These are phyloP conservation scores for Cryphonectria nitschkei DNA, from an alignment of 2,329 filamentous ascomycete species.

Conservation along the genomic window DNA sequence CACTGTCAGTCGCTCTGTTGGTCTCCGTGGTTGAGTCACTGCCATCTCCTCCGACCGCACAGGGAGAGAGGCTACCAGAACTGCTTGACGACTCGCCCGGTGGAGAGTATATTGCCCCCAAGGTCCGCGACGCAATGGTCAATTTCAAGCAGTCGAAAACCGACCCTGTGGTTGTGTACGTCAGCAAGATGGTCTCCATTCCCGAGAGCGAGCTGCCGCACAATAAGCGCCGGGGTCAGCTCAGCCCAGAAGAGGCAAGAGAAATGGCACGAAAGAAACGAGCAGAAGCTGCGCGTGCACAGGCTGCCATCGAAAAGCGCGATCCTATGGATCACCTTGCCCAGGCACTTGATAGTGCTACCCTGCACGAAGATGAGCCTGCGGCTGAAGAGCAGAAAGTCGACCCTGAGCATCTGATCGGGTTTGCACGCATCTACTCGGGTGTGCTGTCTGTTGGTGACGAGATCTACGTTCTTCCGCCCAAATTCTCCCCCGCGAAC, in stretches of 20 bases:
- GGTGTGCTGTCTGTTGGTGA: slow-evolving; percentile 89
- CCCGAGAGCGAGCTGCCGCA: slow-evolving; percentile 89
- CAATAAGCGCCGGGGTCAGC: slow-evolving; percentile 76
- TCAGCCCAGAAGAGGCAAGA: slow-evolving; percentile 87
- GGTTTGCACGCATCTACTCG: slow-evolving; percentile 92
- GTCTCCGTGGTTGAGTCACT: slow-evolving; percentile 94
- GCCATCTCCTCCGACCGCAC: slow-evolving; percentile 80
- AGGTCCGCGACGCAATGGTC: slow-evolving; percentile 79
- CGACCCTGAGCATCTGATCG: slow-evolving; percentile 87
- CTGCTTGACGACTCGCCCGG: slow-evolving; percentile 82
- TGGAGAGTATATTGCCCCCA: slow-evolving; percentile 67
- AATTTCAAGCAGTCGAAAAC: slow-evolving; percentile 72
- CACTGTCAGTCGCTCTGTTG: slow-evolving; percentile 86
- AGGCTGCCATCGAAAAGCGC: slow-evolving; percentile 57
- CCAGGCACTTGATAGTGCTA: slow-evolving; percentile 63
- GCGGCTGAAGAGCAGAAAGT: slow-evolving; percentile 51
- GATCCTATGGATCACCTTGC: slow-evolving; percentile 59
- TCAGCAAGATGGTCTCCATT: slow-evolving; percentile 97
- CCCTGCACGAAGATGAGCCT: slow-evolving; percentile 56
- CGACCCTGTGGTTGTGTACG: slow-evolving; percentile 87
- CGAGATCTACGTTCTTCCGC: slow-evolving; percentile 85
- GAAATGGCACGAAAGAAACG: slow-evolving; percentile 87
- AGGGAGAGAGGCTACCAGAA: slow-evolving; percentile 77
- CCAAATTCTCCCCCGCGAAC: slow-evolving; percentile 86
- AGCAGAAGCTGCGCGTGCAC: slow-evolving; percentile 81